Percentiles rank a stretch among this genome's conserved stretches.
These are phyloP conservation scores for Candida broadrunensis DNA, from an alignment of 805 yeast species.

Conservation along the genomic window DNA sequence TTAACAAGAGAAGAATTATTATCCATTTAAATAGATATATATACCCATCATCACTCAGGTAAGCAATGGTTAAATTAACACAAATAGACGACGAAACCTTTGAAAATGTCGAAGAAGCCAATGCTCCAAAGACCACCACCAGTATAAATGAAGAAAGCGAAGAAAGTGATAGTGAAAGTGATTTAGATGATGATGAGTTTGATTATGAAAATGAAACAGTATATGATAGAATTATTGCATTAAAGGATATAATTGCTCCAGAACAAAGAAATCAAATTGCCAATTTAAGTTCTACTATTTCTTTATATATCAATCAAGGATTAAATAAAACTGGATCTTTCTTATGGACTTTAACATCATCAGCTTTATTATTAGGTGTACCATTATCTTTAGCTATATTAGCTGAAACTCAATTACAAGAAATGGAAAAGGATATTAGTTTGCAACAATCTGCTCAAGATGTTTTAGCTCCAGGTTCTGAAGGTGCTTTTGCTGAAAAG, in stretches of 20 bases:
- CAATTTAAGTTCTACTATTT: conserved; percentile 29
- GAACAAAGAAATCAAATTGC: conserved; percentile 58
- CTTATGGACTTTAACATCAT: conserved; percentile 83
- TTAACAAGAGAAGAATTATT: too few relatives aligned
- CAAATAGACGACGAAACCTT: conserved; percentile 61
- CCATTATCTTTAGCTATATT: conserved; percentile 88
- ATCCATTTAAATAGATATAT: too few relatives aligned
- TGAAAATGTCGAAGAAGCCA: conserved; percentile 34
- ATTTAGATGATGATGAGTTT: conserved; percentile 63
- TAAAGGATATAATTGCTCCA: conserved; percentile 90
- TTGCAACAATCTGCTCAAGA: conserved; percentile 77
- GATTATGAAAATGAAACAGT: conserved; percentile 79
- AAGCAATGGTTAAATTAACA: conserved; percentile 73
- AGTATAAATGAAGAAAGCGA: conserved; percentile 18
- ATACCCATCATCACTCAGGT: too few relatives aligned
- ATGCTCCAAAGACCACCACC: conserved; percentile 10
- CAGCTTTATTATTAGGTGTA: conserved; percentile 83
- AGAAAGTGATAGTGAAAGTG: conserved; percentile 39
- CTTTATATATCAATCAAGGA: conserved; percentile 35
- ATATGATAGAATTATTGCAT: conserved; percentile 82
- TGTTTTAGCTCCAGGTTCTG: conserved; percentile 67
- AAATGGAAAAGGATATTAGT: conserved; percentile 88
- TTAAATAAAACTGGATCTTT: conserved; percentile 66
- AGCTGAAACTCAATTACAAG: conserved; percentile 90
- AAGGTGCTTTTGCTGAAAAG: conserved; percentile 38